A percentile compares a stretch with the other conserved stretches of the same genome.
These are phyloP conservation scores for Phytophthora pisi DNA, from an alignment of 352 stramenopile genomes.

Conservation along the genomic window DNA sequence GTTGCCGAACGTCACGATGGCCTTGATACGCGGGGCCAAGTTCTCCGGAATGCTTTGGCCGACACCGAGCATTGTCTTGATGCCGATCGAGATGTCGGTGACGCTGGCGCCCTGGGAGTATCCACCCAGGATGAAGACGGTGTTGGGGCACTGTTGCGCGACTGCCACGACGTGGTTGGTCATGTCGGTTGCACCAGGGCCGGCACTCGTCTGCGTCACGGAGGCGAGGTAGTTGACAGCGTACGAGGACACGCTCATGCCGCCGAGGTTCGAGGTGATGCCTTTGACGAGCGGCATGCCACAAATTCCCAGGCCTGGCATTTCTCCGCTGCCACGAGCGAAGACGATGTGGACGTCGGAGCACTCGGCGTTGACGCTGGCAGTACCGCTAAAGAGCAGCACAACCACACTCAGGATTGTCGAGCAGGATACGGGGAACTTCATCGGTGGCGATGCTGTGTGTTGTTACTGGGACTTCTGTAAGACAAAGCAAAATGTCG, in stretches of 20 bases:
- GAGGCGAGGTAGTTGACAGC: slow-evolving; percentile 34
- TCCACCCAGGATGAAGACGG: slow-evolving; percentile 26
- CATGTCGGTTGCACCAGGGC: slow-evolving; percentile 35
- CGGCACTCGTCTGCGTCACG: slow-evolving; percentile 27
- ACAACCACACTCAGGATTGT: not conserved
- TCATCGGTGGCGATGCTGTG: slow-evolving; percentile 1
- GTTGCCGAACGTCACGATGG: slow-evolving; percentile 40
- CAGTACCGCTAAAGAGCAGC: not conserved
- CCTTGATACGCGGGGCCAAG: slow-evolving; percentile 33
- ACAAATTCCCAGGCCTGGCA: slow-evolving; percentile 31
- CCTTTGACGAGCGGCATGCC: slow-evolving; percentile 26
- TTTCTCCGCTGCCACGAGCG: slow-evolving; percentile 23
- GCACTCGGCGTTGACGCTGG: slow-evolving; percentile 9
- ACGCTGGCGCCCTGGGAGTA: slow-evolving; percentile 43
- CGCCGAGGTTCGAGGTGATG: slow-evolving; percentile 15
- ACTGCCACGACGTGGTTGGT: slow-evolving; percentile 30
- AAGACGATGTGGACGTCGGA: slow-evolving; percentile 28
- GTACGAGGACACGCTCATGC: slow-evolving; percentile 34
- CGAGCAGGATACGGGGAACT: slow-evolving; percentile 8
- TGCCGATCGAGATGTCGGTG: slow-evolving; percentile 38
- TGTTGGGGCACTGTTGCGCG: slow-evolving; percentile 29
- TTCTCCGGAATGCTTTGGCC: slow-evolving; percentile 24
- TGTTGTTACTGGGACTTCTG: not conserved
- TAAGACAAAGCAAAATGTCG: slow-evolving; percentile 1
- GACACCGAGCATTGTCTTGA: slow-evolving; percentile 24